These are phyloP conservation scores for Monosporozyma solicola DNA, from an alignment of 805 yeast genomes.

Conservation along the genomic window DNA sequence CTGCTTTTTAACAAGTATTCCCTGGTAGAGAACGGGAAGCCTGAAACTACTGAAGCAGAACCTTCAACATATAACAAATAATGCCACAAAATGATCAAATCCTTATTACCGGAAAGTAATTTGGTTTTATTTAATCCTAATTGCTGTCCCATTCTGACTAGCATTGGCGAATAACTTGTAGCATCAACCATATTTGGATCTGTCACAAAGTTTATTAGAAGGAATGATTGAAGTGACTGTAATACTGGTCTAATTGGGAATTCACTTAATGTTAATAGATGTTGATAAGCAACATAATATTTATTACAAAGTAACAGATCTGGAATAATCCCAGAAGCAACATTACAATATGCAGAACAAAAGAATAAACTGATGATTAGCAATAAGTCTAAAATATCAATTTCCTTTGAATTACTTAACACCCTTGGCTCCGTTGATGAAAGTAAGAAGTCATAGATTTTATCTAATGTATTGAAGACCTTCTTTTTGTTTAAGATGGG, in stretches of 20 bases:
- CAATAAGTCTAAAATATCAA: constrained; percentile 5
- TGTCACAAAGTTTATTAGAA: constrained; percentile 18
- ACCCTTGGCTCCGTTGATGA: not conserved
- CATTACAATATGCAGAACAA: constrained; percentile 18
- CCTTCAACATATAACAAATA: constrained; percentile 22
- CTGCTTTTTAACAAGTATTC: constrained; percentile 7
- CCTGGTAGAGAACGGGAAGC: constrained; percentile 19
- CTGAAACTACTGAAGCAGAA: constrained; percentile 25
- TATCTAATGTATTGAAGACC: constrained; percentile 4
- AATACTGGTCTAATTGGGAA: constrained; percentile 18
- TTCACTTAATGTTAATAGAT: constrained; percentile 11
- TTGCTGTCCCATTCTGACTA: constrained; percentile 23
- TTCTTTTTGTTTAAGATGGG: constrained; percentile 14
- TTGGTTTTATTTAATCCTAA: constrained; percentile 14
- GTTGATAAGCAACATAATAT: constrained; percentile 16
- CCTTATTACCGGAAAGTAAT: not conserved
- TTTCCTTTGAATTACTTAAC: not conserved
- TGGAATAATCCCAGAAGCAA: constrained; percentile 19
- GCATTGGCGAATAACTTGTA: constrained; percentile 19
- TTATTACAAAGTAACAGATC: constrained; percentile 17
- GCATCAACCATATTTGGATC: constrained; percentile 27
- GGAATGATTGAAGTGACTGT: constrained; percentile 18
- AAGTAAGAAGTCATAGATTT: constrained; percentile 5
- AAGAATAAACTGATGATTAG: constrained; percentile 18
- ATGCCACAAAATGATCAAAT: constrained; percentile 16